These are phyloP conservation scores for Termitomyces sp. DNA, from an alignment of 768 basidiomycete species.

Conservation along the genomic window DNA sequence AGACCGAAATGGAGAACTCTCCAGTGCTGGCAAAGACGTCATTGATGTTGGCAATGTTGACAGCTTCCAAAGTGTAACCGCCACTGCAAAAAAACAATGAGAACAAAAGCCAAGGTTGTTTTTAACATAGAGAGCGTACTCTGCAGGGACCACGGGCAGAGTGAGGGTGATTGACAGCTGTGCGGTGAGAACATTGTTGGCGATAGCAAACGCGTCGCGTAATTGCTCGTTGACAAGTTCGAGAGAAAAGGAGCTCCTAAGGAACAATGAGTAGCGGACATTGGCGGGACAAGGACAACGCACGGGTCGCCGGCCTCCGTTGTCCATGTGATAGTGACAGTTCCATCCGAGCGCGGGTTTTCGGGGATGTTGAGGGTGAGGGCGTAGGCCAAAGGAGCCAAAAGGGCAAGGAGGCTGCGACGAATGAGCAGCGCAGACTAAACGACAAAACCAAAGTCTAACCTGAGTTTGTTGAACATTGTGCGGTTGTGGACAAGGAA, in stretches of 20 bases:
- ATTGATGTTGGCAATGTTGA: constrained; percentile 41
- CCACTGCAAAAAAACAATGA: constrained; percentile 22
- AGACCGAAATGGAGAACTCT: constrained; percentile 38
- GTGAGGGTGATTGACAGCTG: constrained; percentile 27
- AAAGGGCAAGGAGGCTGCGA: constrained; percentile 36
- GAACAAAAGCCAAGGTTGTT: not conserved
- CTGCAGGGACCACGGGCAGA: constrained; percentile 41
- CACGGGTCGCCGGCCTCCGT: constrained; percentile 36
- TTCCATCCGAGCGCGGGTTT: constrained; percentile 25
- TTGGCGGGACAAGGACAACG: constrained; percentile 15
- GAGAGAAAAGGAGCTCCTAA: constrained; percentile 33
- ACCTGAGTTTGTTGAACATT: constrained; percentile 5
- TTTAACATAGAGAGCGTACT: constrained; percentile 34
- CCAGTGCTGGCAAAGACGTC: constrained; percentile 34
- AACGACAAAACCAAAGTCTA: not conserved
- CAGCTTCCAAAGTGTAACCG: constrained; percentile 44
- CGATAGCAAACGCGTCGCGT: constrained; percentile 50
- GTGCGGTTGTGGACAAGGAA: constrained; percentile 21
- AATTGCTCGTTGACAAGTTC: constrained; percentile 45
- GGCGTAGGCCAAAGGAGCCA: constrained; percentile 44
- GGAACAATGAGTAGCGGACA: not conserved
- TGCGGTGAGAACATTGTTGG: constrained; percentile 43
- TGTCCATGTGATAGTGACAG: constrained; percentile 44
- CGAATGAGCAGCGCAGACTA: not conserved
- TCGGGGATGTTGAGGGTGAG: constrained; percentile 35